Conservation (phyloP, 176 grass and related monocot genomes). For the Lolium perenne region DNA sequence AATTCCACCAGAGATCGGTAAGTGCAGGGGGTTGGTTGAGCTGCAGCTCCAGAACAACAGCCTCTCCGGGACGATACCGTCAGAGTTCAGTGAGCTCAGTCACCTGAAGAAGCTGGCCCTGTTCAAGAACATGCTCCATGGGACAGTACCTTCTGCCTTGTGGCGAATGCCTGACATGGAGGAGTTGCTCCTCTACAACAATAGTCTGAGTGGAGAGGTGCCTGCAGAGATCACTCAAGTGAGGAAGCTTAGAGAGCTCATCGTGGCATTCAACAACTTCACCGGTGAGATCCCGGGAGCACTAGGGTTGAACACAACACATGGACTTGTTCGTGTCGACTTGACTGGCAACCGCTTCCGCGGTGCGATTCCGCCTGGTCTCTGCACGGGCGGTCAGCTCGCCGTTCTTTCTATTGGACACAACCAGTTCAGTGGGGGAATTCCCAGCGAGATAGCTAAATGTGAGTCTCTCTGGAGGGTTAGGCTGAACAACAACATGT, state of each 20-base stretch:
- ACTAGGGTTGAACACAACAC: slow-evolving; percentile 51
- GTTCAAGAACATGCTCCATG: slow-evolving; percentile 52
- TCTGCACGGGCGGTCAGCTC: slow-evolving; percentile 57
- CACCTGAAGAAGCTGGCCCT: slow-evolving; percentile 40
- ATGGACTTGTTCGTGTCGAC: slow-evolving; percentile 55
- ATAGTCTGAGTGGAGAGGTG: slow-evolving; percentile 54
- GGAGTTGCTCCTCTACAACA: slow-evolving; percentile 43
- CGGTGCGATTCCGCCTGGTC: slow-evolving; percentile 46
- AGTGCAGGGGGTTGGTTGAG: slow-evolving; percentile 53
- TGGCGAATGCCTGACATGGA: slow-evolving; percentile 51
- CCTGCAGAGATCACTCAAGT: slow-evolving; percentile 51
- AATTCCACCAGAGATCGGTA: slow-evolving; percentile 49
- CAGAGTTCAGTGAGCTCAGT: slow-evolving; percentile 44
- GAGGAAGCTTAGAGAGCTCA: slow-evolving; percentile 51
- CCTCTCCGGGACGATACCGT: slow-evolving; percentile 49
- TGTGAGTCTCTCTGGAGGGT: slow-evolving; percentile 57
- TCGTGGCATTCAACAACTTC: slow-evolving; percentile 53
- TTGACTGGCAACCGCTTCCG: slow-evolving; percentile 53
- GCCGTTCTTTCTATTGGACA: slow-evolving; percentile 48
- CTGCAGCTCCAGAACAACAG: slow-evolving; percentile 57
- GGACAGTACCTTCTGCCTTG: slow-evolving; percentile 42
- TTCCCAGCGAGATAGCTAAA: slow-evolving; percentile 34
- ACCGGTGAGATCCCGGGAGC: slow-evolving; percentile 44
- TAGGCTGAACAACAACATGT: slow-evolving; percentile 48
- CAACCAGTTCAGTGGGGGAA: slow-evolving; percentile 53